These are phyloP conservation scores for Nelumbo lutea DNA, from an alignment of 164 flowering plant genomes.

Conservation along the genomic window DNA sequence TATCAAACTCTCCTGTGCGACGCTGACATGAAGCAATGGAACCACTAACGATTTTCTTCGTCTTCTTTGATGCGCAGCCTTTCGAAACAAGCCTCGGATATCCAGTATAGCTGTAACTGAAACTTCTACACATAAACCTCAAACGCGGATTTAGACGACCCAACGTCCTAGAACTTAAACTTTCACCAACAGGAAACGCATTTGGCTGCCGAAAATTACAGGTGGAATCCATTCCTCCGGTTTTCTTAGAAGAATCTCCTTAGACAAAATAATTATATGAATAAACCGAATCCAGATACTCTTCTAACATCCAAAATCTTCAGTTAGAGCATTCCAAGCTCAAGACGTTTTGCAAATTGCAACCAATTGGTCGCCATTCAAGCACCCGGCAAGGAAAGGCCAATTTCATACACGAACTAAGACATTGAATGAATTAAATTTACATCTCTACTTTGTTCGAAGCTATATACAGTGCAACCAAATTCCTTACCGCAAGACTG, in stretches of 20 bases:
- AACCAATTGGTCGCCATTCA: too few species aligned
- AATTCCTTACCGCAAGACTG: neutral
- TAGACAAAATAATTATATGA: neutral
- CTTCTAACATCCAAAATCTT: neutral
- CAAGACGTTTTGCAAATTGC: neutral
- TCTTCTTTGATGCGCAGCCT: conserved; percentile 11
- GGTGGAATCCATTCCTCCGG: conserved; percentile 46
- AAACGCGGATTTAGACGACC: conserved; percentile 18
- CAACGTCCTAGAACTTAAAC: conserved; percentile 17
- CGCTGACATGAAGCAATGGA: conserved; percentile 8
- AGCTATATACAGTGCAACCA: neutral
- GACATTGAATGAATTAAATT: neutral
- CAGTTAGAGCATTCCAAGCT: neutral
- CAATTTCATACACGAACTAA: neutral
- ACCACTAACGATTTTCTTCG: conserved; percentile 19
- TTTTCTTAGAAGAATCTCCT: neutral
- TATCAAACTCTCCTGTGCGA: conserved; percentile 13
- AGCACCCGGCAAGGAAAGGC: too few species aligned
- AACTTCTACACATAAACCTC: conserved; percentile 16
- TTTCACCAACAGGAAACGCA: conserved; percentile 26
- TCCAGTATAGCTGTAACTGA: conserved; percentile 18
- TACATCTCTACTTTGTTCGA: neutral
- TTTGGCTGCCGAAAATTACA: conserved; percentile 41
- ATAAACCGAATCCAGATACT: neutral
- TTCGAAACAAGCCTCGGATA: conserved; percentile 14